These are phyloP conservation scores for Nepenthes gracilis DNA, from an alignment of 148 eudicot species.

Conservation along the genomic window DNA sequence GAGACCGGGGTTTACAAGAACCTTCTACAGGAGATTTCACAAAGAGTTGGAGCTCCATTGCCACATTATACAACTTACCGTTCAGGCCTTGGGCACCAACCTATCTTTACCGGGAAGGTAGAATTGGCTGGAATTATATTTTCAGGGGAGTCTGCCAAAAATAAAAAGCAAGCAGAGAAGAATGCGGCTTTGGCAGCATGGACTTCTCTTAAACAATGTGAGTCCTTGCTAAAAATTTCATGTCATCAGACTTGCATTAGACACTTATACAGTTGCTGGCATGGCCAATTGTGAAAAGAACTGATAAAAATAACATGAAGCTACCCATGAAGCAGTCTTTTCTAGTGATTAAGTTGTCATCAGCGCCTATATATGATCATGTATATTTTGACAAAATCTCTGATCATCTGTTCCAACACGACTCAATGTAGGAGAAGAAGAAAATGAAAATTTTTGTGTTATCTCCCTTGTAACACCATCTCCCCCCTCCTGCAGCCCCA, in stretches of 20 bases:
- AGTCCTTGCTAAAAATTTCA: background rate
- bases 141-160: background rate
- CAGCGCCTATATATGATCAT: too few relatives aligned
- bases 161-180: constrained; percentile 1
- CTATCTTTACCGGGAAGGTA: background rate
- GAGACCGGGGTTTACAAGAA: constrained; percentile 1
- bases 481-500: too few relatives aligned
- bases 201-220: background rate
- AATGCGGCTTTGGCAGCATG: constrained; percentile 2
- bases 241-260: too few relatives aligned
- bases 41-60: constrained; percentile 2
- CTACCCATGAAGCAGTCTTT: too few relatives aligned
- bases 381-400: too few relatives aligned
- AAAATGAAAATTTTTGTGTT: too few relatives aligned
- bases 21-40: constrained; percentile 1
- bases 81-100: constrained; percentile 1
- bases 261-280: background rate
- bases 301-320: too few relatives aligned
- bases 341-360: too few relatives aligned
- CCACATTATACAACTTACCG: background rate
- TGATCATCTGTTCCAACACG: too few relatives aligned
- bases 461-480: too few relatives aligned
- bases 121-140: background rate
- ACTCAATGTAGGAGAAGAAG: too few relatives aligned
- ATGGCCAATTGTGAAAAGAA: background rate